Percentiles rank a stretch among this genome's conserved stretches.
Evolutionary conservation across 2,329 filamentous ascomycete species (phyloP).

Genomic region (Ophiostoma fasciatum): DNA sequence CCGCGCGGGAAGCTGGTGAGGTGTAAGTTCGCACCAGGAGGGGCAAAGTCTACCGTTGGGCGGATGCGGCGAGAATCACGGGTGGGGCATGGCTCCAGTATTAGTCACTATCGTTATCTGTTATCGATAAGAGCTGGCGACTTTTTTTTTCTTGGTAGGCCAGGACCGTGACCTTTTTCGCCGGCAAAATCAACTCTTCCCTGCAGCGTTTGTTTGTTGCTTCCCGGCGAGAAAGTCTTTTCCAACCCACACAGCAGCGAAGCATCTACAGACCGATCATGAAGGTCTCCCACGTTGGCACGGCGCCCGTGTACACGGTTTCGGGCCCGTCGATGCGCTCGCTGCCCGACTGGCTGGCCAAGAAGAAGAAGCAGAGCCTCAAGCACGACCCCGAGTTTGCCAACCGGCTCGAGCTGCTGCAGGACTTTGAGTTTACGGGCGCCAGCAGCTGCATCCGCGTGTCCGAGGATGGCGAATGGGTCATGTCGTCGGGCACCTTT

Average conservation of each 20-base stretch:
- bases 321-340: conserved; percentile 78
- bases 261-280: conserved; percentile 8
- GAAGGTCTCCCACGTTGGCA: conserved; percentile 13
- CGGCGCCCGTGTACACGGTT: conserved; percentile 54
- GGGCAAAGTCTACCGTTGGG: too few species aligned
- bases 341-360: conserved; percentile 88
- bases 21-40: too few species aligned
- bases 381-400: conserved; percentile 90
- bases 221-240: too few species aligned
- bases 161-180: too few species aligned
- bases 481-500: conserved; percentile 80
- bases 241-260: too few species aligned
- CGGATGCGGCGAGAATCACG: too few species aligned
- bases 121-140: conserved; percentile 5
- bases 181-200: too few species aligned
- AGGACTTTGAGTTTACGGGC: conserved; percentile 88
- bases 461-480: conserved; percentile 93
- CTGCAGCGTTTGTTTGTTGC: conserved; percentile 1
- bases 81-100: too few species aligned
- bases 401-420: conserved; percentile 83
- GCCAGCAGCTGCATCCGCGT: conserved; percentile 75
- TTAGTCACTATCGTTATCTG: too few species aligned
- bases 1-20: too few species aligned
- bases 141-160: conserved; percentile 7
- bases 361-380: conserved; percentile 75